Evolutionary conservation across 2,329 filamentous ascomycete genomes (phyloP).

Genomic region (Xylariaceae sp.): DNA sequence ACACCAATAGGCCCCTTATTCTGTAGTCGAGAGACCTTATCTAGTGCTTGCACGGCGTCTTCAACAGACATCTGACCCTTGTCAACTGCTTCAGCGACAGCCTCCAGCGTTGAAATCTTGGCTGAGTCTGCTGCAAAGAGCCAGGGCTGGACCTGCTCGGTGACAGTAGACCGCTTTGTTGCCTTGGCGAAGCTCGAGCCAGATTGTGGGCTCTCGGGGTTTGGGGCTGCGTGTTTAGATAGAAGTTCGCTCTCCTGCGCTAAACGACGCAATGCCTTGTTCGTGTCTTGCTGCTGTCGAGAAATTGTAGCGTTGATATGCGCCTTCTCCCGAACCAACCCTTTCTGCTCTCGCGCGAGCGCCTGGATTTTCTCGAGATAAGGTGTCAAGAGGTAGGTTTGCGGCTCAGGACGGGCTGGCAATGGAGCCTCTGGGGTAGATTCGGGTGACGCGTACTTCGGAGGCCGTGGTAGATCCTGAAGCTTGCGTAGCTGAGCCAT

Average conservation of each 20-base stretch:
- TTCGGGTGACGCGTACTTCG: not conserved
- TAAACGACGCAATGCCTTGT: conserved; percentile 48
- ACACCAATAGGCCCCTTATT: conserved; percentile 23
- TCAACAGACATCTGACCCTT: conserved; percentile 53
- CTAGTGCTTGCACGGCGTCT: conserved; percentile 44
- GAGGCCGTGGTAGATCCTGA: conserved; percentile 1
- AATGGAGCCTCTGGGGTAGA: conserved; percentile 2
- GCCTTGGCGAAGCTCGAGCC: conserved; percentile 42
- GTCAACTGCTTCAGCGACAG: conserved; percentile 55
- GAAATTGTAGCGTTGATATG: conserved; percentile 48
- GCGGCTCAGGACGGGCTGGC: conserved; percentile 20
- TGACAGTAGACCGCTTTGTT: conserved; percentile 34
- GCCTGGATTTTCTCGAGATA: conserved; percentile 51
- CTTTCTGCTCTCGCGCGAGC: conserved; percentile 52
- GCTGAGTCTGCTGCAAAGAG: conserved; percentile 55
- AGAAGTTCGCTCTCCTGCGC: conserved; percentile 60
- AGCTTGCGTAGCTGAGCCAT: conserved; percentile 28
- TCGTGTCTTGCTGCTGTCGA: conserved; percentile 47
- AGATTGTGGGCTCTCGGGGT: conserved; percentile 2
- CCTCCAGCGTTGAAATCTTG: conserved; percentile 53
- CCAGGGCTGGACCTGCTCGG: conserved; percentile 50
- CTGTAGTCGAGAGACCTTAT: conserved; percentile 46
- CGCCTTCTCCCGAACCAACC: conserved; percentile 52
- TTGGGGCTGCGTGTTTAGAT: conserved; percentile 40
- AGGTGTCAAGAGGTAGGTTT: conserved; percentile 47